Evolutionary conservation across 139 green algal species (phyloP).

Genomic region (Edaphochlamys debaryana): DNA sequence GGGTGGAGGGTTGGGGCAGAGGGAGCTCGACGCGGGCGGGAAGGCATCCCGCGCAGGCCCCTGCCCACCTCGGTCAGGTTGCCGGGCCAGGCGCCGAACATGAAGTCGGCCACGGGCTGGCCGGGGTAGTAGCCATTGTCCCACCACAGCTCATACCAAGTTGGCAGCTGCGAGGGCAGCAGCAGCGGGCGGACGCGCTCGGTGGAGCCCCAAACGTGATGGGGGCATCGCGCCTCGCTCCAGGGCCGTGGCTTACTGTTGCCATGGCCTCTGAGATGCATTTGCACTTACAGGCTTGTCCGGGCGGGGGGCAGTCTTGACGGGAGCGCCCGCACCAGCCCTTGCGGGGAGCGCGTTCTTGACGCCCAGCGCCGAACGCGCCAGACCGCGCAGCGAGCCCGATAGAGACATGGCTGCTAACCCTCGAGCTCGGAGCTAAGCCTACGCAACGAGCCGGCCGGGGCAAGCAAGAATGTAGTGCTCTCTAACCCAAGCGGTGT

Average conservation of each 20-base stretch:
- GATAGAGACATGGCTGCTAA: conserved; percentile 45
- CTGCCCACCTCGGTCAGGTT: conserved; percentile 54
- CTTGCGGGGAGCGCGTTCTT: conserved; percentile 48
- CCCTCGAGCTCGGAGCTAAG: no score
- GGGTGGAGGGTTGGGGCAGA: no score
- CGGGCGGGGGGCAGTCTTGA: conserved; percentile 54
- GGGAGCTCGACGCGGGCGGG: no score
- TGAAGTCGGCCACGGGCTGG: conserved; percentile 54
- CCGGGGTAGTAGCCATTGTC: conserved; percentile 66
- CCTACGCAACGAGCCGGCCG: no score
- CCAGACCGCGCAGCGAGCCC: conserved; percentile 28
- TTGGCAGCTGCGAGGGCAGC: conserved; percentile 61
- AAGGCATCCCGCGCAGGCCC: no score
- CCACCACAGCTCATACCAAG: conserved; percentile 72
- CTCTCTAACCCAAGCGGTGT: no score
- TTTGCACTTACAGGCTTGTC: conserved; percentile 63
- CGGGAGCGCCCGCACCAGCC: conserved; percentile 58
- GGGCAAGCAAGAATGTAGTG: no score
- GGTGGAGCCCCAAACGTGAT: no score
- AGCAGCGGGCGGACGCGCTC: no score
- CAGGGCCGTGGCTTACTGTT: no score
- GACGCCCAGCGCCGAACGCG: conserved; percentile 9
- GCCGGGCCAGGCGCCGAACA: conserved; percentile 48
- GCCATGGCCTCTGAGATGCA: no score
- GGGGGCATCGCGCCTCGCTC: no score